Conservation (phyloP, 176 grass and related monocot species). For the Carex kokanica region DNA sequence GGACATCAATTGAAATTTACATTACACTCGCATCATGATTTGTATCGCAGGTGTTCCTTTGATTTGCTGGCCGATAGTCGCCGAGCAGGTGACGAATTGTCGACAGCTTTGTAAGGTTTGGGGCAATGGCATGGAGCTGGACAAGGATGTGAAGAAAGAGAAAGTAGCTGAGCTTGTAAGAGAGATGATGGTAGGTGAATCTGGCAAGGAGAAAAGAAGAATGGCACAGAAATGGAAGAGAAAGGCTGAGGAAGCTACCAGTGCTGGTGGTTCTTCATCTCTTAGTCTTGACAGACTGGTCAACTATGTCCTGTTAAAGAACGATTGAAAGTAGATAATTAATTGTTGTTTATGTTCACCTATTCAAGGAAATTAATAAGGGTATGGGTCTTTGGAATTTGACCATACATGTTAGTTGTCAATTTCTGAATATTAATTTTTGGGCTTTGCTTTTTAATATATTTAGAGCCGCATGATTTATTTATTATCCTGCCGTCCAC, state of each 20-base stretch:
- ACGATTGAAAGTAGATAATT: background rate
- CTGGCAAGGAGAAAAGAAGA: conserved; percentile 29
- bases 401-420: too few species aligned
- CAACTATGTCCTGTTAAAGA: conserved; percentile 11
- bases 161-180: conserved; percentile 12
- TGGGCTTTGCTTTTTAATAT: too few species aligned
- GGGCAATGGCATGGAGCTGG: conserved; percentile 29
- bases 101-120: conserved; percentile 29
- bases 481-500: background rate
- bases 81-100: conserved; percentile 41
- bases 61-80: conserved; percentile 33
- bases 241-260: conserved; percentile 22
- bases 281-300: conserved; percentile 15
- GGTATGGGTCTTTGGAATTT: background rate
- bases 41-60: conserved; percentile 16
- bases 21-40: background rate
- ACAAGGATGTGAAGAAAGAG: conserved; percentile 10
- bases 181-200: conserved; percentile 39
- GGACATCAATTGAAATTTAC: background rate
- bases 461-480: background rate
- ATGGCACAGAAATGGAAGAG: conserved; percentile 30
- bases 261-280: background rate
- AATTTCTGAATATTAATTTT: too few species aligned
- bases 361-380: background rate
- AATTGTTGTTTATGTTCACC: background rate